These are phyloP conservation scores for Gymnopilus dilepis DNA, from an alignment of 768 basidiomycete genomes.

Conservation along the genomic window DNA sequence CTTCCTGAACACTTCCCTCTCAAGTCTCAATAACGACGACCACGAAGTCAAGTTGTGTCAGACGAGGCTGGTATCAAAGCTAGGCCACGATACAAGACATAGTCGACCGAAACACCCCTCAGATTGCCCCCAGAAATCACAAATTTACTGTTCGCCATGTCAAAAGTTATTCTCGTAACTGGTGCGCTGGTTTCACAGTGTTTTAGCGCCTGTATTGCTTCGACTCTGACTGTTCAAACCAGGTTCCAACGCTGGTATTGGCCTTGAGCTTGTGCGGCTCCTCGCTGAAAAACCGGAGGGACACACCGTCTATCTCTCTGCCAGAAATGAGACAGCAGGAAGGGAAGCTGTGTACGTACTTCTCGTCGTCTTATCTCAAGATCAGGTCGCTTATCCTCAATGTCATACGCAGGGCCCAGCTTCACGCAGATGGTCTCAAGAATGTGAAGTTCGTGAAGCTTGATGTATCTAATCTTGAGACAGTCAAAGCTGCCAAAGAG, in stretches of 20 bases:
- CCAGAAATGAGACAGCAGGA: slow-evolving; percentile 45
- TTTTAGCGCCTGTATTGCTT: neutral
- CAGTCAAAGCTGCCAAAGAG: slow-evolving; percentile 40
- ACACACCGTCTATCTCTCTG: slow-evolving; percentile 49
- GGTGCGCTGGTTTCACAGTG: slow-evolving; percentile 30
- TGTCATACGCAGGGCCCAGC: slow-evolving; percentile 28
- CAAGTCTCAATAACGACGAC: neutral
- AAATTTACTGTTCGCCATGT: slow-evolving; percentile 23
- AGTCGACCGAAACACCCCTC: neutral
- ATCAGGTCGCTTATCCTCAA: neutral
- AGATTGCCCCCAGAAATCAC: neutral
- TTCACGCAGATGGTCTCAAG: slow-evolving; percentile 36
- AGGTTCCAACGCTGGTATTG: slow-evolving; percentile 53
- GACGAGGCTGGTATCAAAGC: neutral
- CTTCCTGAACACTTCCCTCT: slow-evolving; percentile 1
- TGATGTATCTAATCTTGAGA: slow-evolving; percentile 42
- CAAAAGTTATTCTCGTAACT: slow-evolving; percentile 46
- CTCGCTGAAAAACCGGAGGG: slow-evolving; percentile 42
- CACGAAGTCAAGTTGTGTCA: neutral
- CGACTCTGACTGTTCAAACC: neutral
- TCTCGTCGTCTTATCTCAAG: neutral
- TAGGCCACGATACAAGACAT: neutral
- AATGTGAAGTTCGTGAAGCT: slow-evolving; percentile 42
- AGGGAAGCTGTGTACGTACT: slow-evolving; percentile 43
- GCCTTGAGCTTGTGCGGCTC: slow-evolving; percentile 48